phyloP scores from a whole-genome alignment of 495 filamentous ascomycete species.

The Arthonia radiata region DNA sequence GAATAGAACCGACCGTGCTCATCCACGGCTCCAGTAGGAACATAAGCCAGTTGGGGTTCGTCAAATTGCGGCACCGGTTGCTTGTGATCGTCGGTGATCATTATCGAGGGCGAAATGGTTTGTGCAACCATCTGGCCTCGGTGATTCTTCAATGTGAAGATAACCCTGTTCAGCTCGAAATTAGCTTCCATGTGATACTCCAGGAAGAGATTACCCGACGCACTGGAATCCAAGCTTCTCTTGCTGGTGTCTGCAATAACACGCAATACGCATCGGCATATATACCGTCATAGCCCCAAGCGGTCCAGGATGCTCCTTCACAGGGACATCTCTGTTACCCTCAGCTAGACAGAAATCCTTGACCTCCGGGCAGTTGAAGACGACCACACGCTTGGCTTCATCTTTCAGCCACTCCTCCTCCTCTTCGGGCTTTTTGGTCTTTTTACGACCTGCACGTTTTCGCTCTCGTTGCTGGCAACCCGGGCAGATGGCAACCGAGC shows the following conservation, averaged over 20 bases:
- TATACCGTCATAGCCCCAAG: conserved; percentile 46
- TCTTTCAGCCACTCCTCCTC: conserved; percentile 55
- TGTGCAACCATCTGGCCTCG: conserved; percentile 52
- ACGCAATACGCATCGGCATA: conserved; percentile 84
- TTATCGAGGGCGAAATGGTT: conserved; percentile 59
- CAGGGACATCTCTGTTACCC: conserved; percentile 7
- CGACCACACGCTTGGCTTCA: conserved; percentile 57
- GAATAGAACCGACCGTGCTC: no score
- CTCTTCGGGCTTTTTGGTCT: conserved; percentile 64
- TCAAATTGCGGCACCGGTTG: no score
- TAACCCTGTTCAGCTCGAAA: conserved; percentile 30
- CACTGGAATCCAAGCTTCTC: conserved; percentile 76
- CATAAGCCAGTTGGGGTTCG: no score
- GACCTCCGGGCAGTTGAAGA: conserved; percentile 83
- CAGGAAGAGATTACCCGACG: conserved; percentile 5
- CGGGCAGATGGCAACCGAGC: conserved; percentile 51
- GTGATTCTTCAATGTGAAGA: conserved; percentile 76
- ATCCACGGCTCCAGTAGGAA: no score
- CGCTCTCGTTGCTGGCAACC: conserved; percentile 67
- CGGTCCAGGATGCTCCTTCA: conserved; percentile 12
- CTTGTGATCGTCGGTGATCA: conserved; percentile 96
- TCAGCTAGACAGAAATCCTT: conserved; percentile 53
- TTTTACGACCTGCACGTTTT: conserved; percentile 74
- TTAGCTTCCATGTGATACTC: conserved; percentile 1
- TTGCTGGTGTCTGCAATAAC: conserved; percentile 81